A percentile compares a stretch with the other conserved stretches of the same genome.
Conservation (phyloP, 805 yeast genomes). For the Yarrowia deformans region DNA sequence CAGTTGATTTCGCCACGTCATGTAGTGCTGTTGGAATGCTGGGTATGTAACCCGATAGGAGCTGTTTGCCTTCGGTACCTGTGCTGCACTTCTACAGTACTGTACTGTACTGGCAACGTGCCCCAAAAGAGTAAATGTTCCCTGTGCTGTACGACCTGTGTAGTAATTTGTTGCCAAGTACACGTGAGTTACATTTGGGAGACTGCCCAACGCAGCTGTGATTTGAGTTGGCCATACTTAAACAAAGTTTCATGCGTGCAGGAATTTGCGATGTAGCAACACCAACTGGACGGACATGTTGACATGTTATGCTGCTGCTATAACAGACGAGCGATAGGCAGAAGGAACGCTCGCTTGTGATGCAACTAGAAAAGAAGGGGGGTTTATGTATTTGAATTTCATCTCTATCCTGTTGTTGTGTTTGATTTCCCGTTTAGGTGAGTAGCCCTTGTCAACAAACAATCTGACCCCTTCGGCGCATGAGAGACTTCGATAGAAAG, state of each 20-base stretch:
- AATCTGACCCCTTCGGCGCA: slow-evolving; percentile 35
- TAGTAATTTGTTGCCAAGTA: not conserved
- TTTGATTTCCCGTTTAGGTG: slow-evolving; percentile 3
- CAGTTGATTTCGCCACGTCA: too few species aligned
- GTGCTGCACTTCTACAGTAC: too few species aligned
- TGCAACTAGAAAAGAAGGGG: not conserved
- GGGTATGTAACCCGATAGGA: too few species aligned
- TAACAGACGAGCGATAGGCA: not conserved
- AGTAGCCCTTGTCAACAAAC: slow-evolving; percentile 30
- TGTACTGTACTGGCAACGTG: too few species aligned
- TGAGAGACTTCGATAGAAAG: slow-evolving; percentile 35
- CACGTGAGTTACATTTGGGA: slow-evolving; percentile 15
- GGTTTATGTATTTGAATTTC: not conserved
- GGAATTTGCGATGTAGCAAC: slow-evolving; percentile 36
- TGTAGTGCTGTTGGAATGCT: too few species aligned
- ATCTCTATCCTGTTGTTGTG: not conserved
- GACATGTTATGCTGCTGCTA: not conserved
- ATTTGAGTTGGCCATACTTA: slow-evolving; percentile 8
- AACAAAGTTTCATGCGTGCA: slow-evolving; percentile 31
- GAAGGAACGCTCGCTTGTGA: too few species aligned
- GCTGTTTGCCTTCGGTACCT: too few species aligned
- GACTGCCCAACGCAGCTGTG: slow-evolving; percentile 8
- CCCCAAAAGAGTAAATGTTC: too few species aligned
- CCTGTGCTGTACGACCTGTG: too few species aligned
- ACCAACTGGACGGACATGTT: not conserved